Base-by-base conservation (phyloP, 257 asterid species). In the Salvia hispanica region DNA sequence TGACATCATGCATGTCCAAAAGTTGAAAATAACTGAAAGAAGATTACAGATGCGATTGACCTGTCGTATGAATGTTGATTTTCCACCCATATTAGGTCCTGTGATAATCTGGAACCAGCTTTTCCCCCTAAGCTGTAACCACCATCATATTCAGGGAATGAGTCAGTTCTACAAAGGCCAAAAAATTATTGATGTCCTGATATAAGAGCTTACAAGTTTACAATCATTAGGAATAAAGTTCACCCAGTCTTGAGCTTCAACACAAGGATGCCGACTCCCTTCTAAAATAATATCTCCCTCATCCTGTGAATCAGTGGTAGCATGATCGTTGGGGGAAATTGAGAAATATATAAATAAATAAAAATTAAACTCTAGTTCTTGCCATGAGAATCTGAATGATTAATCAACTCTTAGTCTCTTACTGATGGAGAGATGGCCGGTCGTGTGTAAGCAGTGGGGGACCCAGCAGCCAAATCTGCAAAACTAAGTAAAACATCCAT, bases 221-320 rank as follows among this genome's bases (percentile, higher is more conserved):
- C 96, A 94, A 75, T 94, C 97, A 74, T 94, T 94, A 2, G 97
- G 96, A 69, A 94, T 91, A 64, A 94, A 94, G 69, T 91, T 94
- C 84, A 94, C 99, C 99, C 97, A 94, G 73, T 94, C 99, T 76
- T 94, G 99, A 85, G 99, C 97, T 80, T 94, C 99, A 78, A 94
- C 97, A 77, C 99, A 94, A 56, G 99, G 99, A 81, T 94, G 99
- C 56, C 97, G 90, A 80, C 99, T 85, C 75, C 96, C 96, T 77
- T 94, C 91, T 71, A 94, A 76, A 73, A 87, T 69, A 61, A 94
- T 88, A 78, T 91, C 96, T 75, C 99, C 99, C 16, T 37, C 80
- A 74, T 91, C 96, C 99, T 93, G 75, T 56, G 72, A 56, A 74
- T 37, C 66, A 60, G 67, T 74, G 73, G 71, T 58, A 72, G 13